These are phyloP conservation scores for Eremomyces bilateralis DNA, from an alignment of 495 filamentous ascomycete genomes.

Conservation along the genomic window DNA sequence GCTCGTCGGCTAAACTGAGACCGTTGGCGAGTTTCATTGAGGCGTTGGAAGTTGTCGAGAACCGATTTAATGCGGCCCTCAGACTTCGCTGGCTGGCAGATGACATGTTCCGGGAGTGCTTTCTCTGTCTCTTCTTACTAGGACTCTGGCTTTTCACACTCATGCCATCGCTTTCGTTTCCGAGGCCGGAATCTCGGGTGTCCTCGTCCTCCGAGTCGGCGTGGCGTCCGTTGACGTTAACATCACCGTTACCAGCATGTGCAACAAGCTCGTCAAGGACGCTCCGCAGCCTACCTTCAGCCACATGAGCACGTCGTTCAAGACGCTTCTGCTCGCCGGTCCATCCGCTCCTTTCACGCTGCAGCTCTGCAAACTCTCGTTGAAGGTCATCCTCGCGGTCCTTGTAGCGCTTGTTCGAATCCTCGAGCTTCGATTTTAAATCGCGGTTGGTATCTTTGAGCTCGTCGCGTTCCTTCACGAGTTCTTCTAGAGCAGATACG, in stretches of 20 bases:
- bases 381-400: conserved; percentile 66
- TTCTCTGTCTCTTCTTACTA: conserved; percentile 7
- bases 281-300: conserved; percentile 63
- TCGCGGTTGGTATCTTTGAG: conserved; percentile 54
- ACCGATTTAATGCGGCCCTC: too few relatives aligned
- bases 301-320: conserved; percentile 67
- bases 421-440: conserved; percentile 56
- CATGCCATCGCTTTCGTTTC: conserved; percentile 44
- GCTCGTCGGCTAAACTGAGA: conserved; percentile 70
- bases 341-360: conserved; percentile 62
- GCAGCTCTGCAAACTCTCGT: conserved; percentile 53
- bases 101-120: conserved; percentile 33
- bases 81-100: conserved; percentile 35
- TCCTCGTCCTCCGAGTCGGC: conserved; percentile 32
- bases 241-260: conserved; percentile 33
- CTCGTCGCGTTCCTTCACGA: conserved; percentile 71
- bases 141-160: conserved; percentile 26
- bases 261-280: conserved; percentile 69
- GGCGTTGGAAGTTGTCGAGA: conserved; percentile 31
- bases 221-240: too few relatives aligned
- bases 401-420: conserved; percentile 52
- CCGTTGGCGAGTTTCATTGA: conserved; percentile 36
- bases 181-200: conserved; percentile 23
- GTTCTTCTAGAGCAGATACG: conserved; percentile 56
- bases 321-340: conserved; percentile 56